phyloP scores from a whole-genome alignment of 768 basidiomycete species.

The Tricholoma hemisulphureum region DNA sequence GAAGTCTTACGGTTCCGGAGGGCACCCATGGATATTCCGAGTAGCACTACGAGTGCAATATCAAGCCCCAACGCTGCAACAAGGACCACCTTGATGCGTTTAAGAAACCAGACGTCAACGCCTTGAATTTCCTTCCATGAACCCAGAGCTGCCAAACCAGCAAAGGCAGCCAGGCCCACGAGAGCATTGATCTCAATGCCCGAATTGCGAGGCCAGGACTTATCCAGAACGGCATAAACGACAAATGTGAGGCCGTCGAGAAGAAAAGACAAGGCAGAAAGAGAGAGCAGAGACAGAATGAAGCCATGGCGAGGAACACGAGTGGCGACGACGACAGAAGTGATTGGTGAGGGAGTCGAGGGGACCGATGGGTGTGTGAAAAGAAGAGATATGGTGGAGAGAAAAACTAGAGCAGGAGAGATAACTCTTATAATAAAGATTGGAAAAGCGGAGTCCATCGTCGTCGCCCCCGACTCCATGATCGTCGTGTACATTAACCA shows the following conservation, averaged over 20 bases:
- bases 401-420: constrained; percentile 64
- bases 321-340: constrained; percentile 71
- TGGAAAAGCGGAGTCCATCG: constrained; percentile 27
- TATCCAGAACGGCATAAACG: constrained; percentile 59
- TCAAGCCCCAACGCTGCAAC: constrained; percentile 57
- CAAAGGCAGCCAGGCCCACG: constrained; percentile 66
- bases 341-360: constrained; percentile 63
- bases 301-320: constrained; percentile 71
- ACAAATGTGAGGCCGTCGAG: constrained; percentile 76
- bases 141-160: constrained; percentile 71
- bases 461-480: constrained; percentile 18
- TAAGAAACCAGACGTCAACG: constrained; percentile 64
- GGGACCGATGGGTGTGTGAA: constrained; percentile 46
- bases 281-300: constrained; percentile 70
- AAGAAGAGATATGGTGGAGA: constrained; percentile 61
- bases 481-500: constrained; percentile 30
- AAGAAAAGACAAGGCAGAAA: constrained; percentile 71
- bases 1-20: constrained; percentile 31
- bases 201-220: constrained; percentile 60
- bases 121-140: constrained; percentile 78
- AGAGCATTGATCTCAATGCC: constrained; percentile 69
- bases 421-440: constrained; percentile 61
- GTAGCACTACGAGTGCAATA: constrained; percentile 54
- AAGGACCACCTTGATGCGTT: constrained; percentile 54
- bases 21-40: constrained; percentile 42